These are phyloP conservation scores for Linum usitatissimum DNA, from an alignment of 345 rosid genomes.

Conservation along the genomic window DNA sequence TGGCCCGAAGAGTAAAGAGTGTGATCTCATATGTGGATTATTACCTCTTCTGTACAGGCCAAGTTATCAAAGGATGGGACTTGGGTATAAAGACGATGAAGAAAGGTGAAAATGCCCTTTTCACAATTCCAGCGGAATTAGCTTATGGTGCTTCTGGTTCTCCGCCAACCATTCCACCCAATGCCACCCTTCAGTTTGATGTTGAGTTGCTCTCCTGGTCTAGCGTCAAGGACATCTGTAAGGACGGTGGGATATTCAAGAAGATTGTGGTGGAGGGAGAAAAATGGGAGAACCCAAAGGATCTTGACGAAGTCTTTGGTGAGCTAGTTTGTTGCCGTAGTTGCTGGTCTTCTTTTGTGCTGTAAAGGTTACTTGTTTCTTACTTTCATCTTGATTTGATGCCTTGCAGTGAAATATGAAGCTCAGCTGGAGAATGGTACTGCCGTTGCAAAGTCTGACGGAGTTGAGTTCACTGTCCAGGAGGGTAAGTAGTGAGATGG, in stretches of 20 bases:
- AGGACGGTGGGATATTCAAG: constrained; percentile 77
- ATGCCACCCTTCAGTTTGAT: constrained; percentile 77
- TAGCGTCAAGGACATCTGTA: constrained; percentile 76
- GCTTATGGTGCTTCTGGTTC: constrained; percentile 34
- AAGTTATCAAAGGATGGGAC: constrained; percentile 75
- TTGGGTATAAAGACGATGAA: constrained; percentile 93
- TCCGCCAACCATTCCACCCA: constrained; percentile 81
- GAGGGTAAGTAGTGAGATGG: constrained; percentile 38
- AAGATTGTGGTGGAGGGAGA: constrained; percentile 56
- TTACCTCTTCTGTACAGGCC: background rate
- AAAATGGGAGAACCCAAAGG: constrained; percentile 79
- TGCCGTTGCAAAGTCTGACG: constrained; percentile 51
- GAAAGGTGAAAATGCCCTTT: constrained; percentile 9
- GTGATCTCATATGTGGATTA: too few species aligned
- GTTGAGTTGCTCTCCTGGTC: constrained; percentile 74
- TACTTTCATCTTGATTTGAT: background rate
- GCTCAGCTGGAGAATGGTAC: constrained; percentile 73
- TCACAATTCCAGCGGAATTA: constrained; percentile 7
- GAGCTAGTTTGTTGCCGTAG: background rate
- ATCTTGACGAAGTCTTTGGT: constrained; percentile 80
- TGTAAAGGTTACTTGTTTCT: background rate
- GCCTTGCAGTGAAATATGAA: constrained; percentile 54
- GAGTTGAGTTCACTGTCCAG: constrained; percentile 63
- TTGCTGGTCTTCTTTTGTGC: background rate
- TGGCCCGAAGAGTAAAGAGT: too few species aligned